Base-by-base conservation (phyloP, 169 alveolate species). In the Cyclospora cayetanensis region DNA sequence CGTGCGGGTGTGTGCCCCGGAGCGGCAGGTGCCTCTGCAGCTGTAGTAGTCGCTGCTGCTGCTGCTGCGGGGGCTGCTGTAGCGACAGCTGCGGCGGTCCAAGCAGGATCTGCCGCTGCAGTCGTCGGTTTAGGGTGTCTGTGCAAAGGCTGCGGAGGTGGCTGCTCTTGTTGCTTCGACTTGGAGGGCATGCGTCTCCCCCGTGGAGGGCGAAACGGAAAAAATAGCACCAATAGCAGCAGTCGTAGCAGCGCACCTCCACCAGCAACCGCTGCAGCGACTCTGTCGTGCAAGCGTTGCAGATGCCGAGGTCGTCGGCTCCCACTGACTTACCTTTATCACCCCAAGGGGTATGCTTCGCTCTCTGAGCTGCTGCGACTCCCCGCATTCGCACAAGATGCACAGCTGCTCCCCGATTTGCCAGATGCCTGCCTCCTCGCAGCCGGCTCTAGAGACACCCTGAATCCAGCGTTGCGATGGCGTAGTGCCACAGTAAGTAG, bases 381-480 rank as follows among this genome's bases (percentile, higher is more conserved):
- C 15, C 68, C 86, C 50, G 43, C 46, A 27, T 42, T 43, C 46
- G 68, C 87, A 1, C 84, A 88, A 50, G 92, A 72, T 34, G 66
- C 37, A 34, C 74, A 43, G 35, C 87, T 88, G 15, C 53, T 88
- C 29, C 92, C 92, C 41, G 92, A 88, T 52, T 50, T 72, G 43
- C 88, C 92, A 37, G 92, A 88, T 29, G 92, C 22, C 42, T 66
- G 39, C 43, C 53, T 88, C 2, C 80, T 18, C 25, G 87, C 31
- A n/a, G 66, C 5, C 79, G 29, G 31, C 86, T 27, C 34, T 25
- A 37, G 86, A 11, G 18, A 55, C 15, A 7, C 86, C 4, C 68
- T 27, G 53, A 41, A 41, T n/a, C 4, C 43, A 43, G 27, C 86
- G 31, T 7, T 76, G 60, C 41, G 66, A 3, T 4, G 43, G 65